Base-by-base conservation (phyloP, 225 moss, liverwort and hornwort species). In the Pseudoscleropodium purum region DNA sequence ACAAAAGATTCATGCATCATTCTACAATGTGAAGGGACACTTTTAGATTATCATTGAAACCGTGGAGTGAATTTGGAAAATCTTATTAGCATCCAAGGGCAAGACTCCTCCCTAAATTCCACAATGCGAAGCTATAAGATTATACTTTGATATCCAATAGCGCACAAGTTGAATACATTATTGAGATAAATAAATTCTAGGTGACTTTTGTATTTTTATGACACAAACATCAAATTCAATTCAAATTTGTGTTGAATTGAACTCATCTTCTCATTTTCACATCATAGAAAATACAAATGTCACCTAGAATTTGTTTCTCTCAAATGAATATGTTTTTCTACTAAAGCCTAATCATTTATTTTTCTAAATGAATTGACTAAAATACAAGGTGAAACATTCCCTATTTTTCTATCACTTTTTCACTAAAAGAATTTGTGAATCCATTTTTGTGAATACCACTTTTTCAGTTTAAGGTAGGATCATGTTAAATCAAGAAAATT, bases 201-300 rank as follows among this genome's bases (percentile, higher is more conserved):
- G 6, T 37, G 6, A 10, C 20, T 3, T 37, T 67, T 67, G 11
- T 16, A 37, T 1, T 36, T 67, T 4, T 11, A 6, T 37, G 11
- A 37, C 1, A 6, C 37, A 67, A 37, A 67, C 1, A 37, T 20
- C 36, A 67, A 67, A 37, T 20, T 37, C 20, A 20, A 67, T 3
- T 1, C 67, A 67, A 37, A 37, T 37, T 20, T 67, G 6, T 67
- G 5, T 37, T 6, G 21, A 67, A 20, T 67, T 20, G 3, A 2
- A 67, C 1, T n/a, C n/a, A 0, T 37, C 20, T 67, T 20, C 3
- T 3, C 1, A 0, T 6, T 67, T 36, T 19, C 6, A 18, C 0
- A 1, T 18, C 10, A 66, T 1, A 20, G 0, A 10, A 66, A 67
- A 20, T 36, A 67, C 21, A 67, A 37, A 37, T 37, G 20, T 67